A percentile compares a stretch with the other conserved stretches of the same genome.
Conservation (phyloP, 257 asterid genomes). For the Solanum lignicaule region DNA sequence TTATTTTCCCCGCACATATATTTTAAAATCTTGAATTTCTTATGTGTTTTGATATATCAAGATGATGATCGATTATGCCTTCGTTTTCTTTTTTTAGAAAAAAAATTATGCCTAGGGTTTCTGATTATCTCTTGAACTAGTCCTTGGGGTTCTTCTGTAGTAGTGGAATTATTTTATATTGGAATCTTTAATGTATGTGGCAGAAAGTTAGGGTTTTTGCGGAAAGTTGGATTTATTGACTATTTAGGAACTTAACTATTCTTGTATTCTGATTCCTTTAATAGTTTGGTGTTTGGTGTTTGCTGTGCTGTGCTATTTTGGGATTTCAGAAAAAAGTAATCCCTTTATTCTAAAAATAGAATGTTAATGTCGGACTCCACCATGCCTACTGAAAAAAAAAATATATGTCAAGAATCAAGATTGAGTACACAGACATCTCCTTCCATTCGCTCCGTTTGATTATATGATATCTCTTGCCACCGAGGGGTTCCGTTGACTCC, state of each 20-base stretch:
- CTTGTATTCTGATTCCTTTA: not conserved
- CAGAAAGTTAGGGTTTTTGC: not conserved
- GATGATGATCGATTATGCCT: not conserved
- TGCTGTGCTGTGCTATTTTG: not conserved
- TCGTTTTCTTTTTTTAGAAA: not conserved
- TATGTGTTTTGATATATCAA: not conserved
- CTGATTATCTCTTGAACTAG: not conserved
- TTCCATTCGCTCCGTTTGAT: not conserved
- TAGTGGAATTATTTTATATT: not conserved
- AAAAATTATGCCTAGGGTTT: constrained; percentile 4
- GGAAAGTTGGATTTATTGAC: not conserved
- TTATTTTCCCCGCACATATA: not conserved
- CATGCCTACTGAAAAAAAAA: not conserved
- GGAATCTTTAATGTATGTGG: not conserved
- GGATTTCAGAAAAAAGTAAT: not conserved
- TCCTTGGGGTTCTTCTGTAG: not conserved
- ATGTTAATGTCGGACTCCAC: not conserved
- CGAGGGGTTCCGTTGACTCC: not conserved
- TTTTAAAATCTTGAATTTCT: not conserved
- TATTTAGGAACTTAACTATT: not conserved
- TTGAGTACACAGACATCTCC: not conserved
- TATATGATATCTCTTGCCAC: not conserved
- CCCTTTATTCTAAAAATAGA: not conserved
- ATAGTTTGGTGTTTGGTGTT: not conserved
- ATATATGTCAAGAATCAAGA: not conserved